phyloP scores from a whole-genome alignment of 768 basidiomycete species.

The Boletus rubroflammeus region DNA sequence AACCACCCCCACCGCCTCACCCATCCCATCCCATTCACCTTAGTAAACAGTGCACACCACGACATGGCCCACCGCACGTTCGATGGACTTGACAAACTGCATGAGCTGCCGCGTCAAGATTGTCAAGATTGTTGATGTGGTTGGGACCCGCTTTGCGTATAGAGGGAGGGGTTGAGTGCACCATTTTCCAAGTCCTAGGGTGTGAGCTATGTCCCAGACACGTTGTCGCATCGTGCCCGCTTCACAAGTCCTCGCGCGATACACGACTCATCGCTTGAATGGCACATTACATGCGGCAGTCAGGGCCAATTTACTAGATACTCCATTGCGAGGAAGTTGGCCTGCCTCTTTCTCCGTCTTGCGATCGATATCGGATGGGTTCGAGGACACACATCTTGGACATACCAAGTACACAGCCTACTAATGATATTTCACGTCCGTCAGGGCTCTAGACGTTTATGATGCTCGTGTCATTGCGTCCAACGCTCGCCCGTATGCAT shows the following conservation, averaged over 20 bases:
- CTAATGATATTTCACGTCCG: neutral
- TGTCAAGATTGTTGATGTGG: neutral
- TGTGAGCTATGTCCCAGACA: neutral
- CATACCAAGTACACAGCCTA: neutral
- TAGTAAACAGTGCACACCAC: slow-evolving; percentile 39
- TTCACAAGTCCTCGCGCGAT: neutral
- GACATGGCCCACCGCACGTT: slow-evolving; percentile 51
- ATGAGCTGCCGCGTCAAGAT: slow-evolving; percentile 37
- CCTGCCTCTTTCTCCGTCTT: neutral
- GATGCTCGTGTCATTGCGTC: neutral
- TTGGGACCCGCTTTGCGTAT: neutral
- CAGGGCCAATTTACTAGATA: neutral
- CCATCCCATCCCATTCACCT: slow-evolving; percentile 11
- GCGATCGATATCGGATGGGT: neutral
- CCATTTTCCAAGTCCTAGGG: neutral
- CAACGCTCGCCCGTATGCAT: neutral
- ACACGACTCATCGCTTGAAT: neutral
- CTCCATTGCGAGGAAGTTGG: neutral
- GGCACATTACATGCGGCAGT: neutral
- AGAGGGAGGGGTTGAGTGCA: neutral
- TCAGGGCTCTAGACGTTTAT: too few species aligned
- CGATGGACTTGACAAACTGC: slow-evolving; percentile 52
- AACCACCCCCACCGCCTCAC: slow-evolving; percentile 1
- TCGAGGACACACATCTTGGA: neutral
- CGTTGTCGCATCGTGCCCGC: neutral